Conservation (phyloP, 352 stramenopile species). For the Phytophthora vignae region DNA sequence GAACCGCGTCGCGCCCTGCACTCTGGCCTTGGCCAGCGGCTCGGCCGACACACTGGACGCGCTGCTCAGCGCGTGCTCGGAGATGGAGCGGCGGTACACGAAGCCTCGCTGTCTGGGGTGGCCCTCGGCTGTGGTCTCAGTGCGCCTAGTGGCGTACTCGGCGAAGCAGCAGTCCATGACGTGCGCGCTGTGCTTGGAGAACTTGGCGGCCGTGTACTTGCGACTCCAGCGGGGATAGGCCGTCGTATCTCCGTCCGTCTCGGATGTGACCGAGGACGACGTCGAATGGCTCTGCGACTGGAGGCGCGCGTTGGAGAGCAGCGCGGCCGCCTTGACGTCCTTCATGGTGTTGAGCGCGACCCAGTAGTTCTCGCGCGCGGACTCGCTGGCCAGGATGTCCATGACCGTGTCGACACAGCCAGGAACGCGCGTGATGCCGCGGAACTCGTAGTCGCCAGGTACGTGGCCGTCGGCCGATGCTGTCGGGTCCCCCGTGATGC, state of each 20-base stretch:
- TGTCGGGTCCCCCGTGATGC: slow-evolving; percentile 19
- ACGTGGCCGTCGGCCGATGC: slow-evolving; percentile 16
- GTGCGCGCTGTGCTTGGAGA: slow-evolving; percentile 63
- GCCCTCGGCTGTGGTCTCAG: slow-evolving; percentile 34
- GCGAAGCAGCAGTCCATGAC: slow-evolving; percentile 69
- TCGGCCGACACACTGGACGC: slow-evolving; percentile 51
- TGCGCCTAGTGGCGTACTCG: slow-evolving; percentile 63
- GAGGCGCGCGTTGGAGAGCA: slow-evolving; percentile 52
- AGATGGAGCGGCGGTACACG: slow-evolving; percentile 80
- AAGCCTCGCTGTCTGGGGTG: slow-evolving; percentile 53
- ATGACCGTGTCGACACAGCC: slow-evolving; percentile 66
- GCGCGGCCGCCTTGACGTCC: slow-evolving; percentile 57
- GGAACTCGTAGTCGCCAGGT: slow-evolving; percentile 62
- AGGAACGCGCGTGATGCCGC: slow-evolving; percentile 70
- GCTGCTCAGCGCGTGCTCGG: slow-evolving; percentile 53
- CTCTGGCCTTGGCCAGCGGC: slow-evolving; percentile 48
- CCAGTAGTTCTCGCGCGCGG: slow-evolving; percentile 76
- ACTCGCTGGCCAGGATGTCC: slow-evolving; percentile 62
- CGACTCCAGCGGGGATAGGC: slow-evolving; percentile 73
- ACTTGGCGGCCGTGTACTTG: slow-evolving; percentile 67
- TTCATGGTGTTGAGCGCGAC: slow-evolving; percentile 73
- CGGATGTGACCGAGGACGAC: slow-evolving; percentile 46
- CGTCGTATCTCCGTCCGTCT: slow-evolving; percentile 32
- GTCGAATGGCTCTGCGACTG: slow-evolving; percentile 36
- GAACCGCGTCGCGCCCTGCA: slow-evolving; percentile 44